Base-by-base conservation (phyloP, 2,329 filamentous ascomycete genomes). In the Pseudodiploospora longispora region DNA sequence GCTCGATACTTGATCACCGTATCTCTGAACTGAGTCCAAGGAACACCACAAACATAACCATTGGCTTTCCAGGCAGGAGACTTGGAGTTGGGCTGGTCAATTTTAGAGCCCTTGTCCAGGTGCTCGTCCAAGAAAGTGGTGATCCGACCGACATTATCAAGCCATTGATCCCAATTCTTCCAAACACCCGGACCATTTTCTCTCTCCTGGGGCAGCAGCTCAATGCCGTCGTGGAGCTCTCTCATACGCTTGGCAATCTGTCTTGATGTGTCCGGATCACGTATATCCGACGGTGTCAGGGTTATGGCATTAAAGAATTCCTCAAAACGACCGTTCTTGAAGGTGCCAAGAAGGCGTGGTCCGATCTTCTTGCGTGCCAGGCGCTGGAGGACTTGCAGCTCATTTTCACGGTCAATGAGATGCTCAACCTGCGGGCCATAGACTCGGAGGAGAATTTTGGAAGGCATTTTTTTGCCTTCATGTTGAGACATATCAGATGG, bases 231-330 rank as follows among this genome's bases (percentile, higher is more conserved):
- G 57, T 98, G 93, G 32, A 98, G 74, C 64, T 98, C 93, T 50
- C 90, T 78, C 88, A 98, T 95, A 41, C 93, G 86, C 71, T 97
- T 97, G 9, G 93, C 91, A 58, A 98, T 98, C 59, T 95, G 87
- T 57, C 79, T 85, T 31, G 86, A 94, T 0, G 87, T 96, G 40
- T 88, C 86, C 0, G 87, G 78, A 30, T 87, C 79, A 33, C 87
- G 83, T 38, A 98, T 67, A 52, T 95, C 86, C 28, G 77, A 71
- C 0, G 84, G 75, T 0, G 83, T 91, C 36, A 98, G 75, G 1
- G 93, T 83, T 33, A 80, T 79, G 1, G 93, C 89, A 59, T 95
- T 80, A 60, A 96, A 86, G 60, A 83, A 97, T 62, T 98, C 85
- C 65, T 98, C 93, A 53, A 98, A 98, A 5, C 93, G 85, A 7